Percentiles rank a stretch among this genome's conserved stretches.
These are phyloP conservation scores for Colletotrichum tanaceti DNA, from an alignment of 2,329 filamentous ascomycete species.

Conservation along the genomic window DNA sequence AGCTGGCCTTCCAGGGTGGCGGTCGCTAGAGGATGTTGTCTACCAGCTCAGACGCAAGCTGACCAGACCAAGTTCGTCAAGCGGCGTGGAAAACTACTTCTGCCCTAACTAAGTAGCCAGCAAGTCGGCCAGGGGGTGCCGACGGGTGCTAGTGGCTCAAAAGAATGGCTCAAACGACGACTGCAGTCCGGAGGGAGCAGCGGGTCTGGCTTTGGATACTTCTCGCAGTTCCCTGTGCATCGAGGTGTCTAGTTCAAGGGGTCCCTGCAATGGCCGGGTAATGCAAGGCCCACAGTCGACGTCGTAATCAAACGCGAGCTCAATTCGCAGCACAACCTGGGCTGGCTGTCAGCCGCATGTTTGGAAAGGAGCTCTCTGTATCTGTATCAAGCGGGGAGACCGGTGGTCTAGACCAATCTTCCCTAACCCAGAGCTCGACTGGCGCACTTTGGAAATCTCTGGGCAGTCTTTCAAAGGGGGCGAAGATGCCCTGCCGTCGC, in stretches of 20 bases:
- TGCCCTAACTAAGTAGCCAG: neutral
- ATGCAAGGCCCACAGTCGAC: neutral
- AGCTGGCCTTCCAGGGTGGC: neutral
- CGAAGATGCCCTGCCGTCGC: too few species aligned
- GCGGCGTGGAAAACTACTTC: neutral
- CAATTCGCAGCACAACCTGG: neutral
- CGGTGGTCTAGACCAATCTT: slow-evolving; percentile 35
- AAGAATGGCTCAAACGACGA: neutral
- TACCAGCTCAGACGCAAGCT: neutral
- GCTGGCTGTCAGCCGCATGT: slow-evolving; percentile 23
- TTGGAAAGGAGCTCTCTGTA: slow-evolving; percentile 3
- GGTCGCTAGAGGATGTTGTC: neutral
- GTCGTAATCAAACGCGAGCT: slow-evolving; percentile 2
- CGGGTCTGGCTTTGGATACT: neutral
- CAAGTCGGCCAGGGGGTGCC: neutral
- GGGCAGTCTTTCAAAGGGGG: slow-evolving; percentile 15
- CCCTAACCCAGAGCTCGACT: slow-evolving; percentile 32
- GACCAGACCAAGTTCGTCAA: neutral
- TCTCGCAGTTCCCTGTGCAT: neutral
- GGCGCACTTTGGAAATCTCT: slow-evolving; percentile 20
- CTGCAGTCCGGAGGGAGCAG: neutral
- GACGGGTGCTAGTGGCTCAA: neutral
- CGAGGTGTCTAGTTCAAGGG: neutral
- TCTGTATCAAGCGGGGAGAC: slow-evolving; percentile 26
- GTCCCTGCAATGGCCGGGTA: neutral